phyloP scores from a whole-genome alignment of 768 basidiomycete species.

The Terana coerulea region DNA sequence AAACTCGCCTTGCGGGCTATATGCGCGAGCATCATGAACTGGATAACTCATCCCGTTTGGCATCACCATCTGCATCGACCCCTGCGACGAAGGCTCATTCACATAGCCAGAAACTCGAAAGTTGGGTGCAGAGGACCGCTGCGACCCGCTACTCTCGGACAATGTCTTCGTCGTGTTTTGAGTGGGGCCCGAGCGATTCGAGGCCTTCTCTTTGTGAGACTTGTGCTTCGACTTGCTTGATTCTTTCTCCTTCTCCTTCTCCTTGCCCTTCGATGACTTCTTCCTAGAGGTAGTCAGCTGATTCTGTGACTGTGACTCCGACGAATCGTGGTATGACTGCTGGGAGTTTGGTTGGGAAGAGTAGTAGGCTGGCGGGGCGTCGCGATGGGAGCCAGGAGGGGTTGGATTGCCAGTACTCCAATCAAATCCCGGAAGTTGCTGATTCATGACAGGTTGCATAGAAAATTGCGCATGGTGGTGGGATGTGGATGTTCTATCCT shows the following conservation, averaged over 20 bases:
- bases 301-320: not conserved
- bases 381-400: too few relatives aligned
- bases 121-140: not conserved
- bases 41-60: not conserved
- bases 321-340: too few relatives aligned
- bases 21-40: not conserved
- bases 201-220: not conserved
- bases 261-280: constrained; percentile 1
- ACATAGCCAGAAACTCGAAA: not conserved
- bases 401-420: too few relatives aligned
- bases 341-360: too few relatives aligned
- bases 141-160: not conserved
- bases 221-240: not conserved
- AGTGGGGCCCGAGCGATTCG: not conserved
- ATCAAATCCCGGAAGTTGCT: too few relatives aligned
- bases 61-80: not conserved
- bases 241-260: not conserved
- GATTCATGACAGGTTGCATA: too few relatives aligned
- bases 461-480: too few relatives aligned
- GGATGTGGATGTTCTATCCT: too few relatives aligned
- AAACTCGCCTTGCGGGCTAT: not conserved
- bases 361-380: too few relatives aligned
- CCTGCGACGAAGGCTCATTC: not conserved
- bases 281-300: not conserved
- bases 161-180: not conserved